Conservation (phyloP, 352 stramenopile species). For the Phytophthora pinifolia region DNA sequence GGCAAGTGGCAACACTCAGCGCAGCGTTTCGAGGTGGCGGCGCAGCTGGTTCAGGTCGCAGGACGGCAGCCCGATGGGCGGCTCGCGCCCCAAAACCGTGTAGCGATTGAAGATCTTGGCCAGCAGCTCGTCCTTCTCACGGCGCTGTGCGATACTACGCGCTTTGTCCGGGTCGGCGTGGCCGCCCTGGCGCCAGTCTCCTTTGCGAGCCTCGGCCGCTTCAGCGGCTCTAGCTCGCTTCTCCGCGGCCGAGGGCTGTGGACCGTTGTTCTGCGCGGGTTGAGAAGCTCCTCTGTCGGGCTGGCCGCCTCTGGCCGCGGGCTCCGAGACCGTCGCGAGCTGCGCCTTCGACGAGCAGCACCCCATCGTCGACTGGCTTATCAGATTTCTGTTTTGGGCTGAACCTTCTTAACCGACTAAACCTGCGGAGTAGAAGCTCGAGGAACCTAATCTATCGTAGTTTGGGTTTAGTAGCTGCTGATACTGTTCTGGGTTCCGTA, state of each 20-base stretch:
- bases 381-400: slow-evolving; percentile 7
- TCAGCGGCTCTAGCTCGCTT: slow-evolving; percentile 64
- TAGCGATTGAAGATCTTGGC: slow-evolving; percentile 84
- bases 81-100: slow-evolving; percentile 68
- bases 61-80: slow-evolving; percentile 77
- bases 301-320: slow-evolving; percentile 4
- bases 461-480: slow-evolving; percentile 1
- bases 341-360: slow-evolving; percentile 70
- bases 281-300: slow-evolving; percentile 3
- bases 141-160: slow-evolving; percentile 57
- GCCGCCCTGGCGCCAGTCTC: slow-evolving; percentile 80
- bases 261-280: slow-evolving; percentile 5
- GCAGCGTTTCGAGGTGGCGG: slow-evolving; percentile 72
- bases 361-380: slow-evolving; percentile 52
- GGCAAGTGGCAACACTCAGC: slow-evolving; percentile 18
- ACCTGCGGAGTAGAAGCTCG: not conserved
- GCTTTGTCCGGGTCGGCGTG: slow-evolving; percentile 63
- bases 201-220: slow-evolving; percentile 64
- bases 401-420: not conserved
- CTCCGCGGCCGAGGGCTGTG: slow-evolving; percentile 59
- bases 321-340: slow-evolving; percentile 34
- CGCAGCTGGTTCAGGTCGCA: slow-evolving; percentile 79
- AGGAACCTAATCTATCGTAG: not conserved
- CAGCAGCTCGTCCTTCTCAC: slow-evolving; percentile 84
- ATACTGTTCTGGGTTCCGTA: slow-evolving; percentile 17